Evolutionary conservation across 768 basidiomycete species (phyloP).

Genomic region (Hericium coralloides): DNA sequence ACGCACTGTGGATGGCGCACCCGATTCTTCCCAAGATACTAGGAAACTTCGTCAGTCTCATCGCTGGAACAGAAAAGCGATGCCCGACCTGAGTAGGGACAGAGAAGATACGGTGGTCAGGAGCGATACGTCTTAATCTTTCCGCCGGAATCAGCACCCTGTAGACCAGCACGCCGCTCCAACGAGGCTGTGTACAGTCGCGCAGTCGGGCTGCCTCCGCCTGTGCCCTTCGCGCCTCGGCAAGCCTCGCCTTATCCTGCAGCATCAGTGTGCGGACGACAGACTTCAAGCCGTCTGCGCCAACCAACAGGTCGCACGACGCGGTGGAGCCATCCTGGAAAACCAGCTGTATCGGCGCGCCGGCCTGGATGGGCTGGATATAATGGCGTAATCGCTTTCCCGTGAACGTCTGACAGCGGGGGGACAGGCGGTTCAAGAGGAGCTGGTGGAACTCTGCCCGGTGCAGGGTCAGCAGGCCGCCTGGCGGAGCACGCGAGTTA

Average conservation of each 20-base stretch:
- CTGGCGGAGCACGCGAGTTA: conserved; percentile 7
- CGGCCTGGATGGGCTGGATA: conserved; percentile 28
- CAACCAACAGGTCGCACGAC: conserved; percentile 56
- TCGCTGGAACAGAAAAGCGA: not conserved
- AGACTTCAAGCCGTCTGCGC: conserved; percentile 64
- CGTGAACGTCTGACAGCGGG: conserved; percentile 37
- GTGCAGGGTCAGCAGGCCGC: conserved; percentile 36
- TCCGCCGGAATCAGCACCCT: conserved; percentile 50
- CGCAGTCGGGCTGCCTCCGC: conserved; percentile 32
- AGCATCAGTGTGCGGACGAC: conserved; percentile 32
- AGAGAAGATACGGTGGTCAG: conserved; percentile 40
- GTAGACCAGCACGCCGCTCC: conserved; percentile 53
- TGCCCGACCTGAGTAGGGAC: conserved; percentile 39
- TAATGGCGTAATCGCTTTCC: conserved; percentile 55
- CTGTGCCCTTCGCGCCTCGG: conserved; percentile 5
- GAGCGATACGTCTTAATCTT: conserved; percentile 30
- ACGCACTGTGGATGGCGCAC: conserved; percentile 29
- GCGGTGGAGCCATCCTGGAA: conserved; percentile 57
- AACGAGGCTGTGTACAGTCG: conserved; percentile 38
- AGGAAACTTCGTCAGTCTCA: not conserved
- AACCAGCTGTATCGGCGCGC: conserved; percentile 32
- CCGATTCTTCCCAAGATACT: conserved; percentile 45
- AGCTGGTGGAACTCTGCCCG: conserved; percentile 59
- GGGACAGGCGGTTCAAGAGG: conserved; percentile 41
- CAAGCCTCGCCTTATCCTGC: conserved; percentile 19